Percentiles rank a stretch among this genome's conserved stretches.
These are phyloP conservation scores for Chaetomiaceae sp. DNA, from an alignment of 2,329 filamentous ascomycete genomes.

Conservation along the genomic window DNA sequence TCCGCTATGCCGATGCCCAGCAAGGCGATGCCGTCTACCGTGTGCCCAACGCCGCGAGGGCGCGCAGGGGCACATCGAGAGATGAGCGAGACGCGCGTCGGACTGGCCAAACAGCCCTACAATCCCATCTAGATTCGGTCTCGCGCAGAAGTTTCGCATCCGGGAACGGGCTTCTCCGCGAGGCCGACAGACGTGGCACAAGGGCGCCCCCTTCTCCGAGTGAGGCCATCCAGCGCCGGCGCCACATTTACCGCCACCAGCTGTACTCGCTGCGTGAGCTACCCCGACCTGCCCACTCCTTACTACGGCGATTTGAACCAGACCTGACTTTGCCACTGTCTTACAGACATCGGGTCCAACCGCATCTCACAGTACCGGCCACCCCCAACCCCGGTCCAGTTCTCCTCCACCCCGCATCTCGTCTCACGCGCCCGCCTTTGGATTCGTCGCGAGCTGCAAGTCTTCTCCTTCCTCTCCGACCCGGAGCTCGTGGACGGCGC, in stretches of 20 bases:
- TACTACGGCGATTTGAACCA: background rate
- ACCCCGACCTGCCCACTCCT: background rate
- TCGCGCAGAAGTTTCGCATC: constrained; percentile 6
- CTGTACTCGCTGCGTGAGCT: constrained; percentile 59
- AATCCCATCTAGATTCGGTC: constrained; percentile 1
- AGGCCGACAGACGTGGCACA: background rate
- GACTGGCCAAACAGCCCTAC: no score
- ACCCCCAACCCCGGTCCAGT: constrained; percentile 56
- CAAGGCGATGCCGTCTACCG: constrained; percentile 38
- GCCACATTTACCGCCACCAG: constrained; percentile 64
- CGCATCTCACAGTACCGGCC: constrained; percentile 63
- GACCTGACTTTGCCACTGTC: background rate
- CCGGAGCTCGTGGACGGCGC: constrained; percentile 10
- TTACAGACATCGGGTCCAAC: constrained; percentile 68
- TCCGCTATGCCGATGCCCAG: constrained; percentile 47
- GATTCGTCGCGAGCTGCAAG: constrained; percentile 75
- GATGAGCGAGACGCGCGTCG: background rate
- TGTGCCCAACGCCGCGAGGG: constrained; percentile 27
- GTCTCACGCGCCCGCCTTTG: constrained; percentile 73
- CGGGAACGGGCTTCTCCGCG: constrained; percentile 2
- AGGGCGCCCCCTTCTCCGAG: constrained; percentile 25
- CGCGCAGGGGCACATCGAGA: background rate
- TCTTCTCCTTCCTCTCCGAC: constrained; percentile 64
- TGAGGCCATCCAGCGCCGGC: constrained; percentile 50
- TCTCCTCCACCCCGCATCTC: constrained; percentile 59